A percentile compares a stretch with the other conserved stretches of the same genome.
These are phyloP conservation scores for Moricandia moricandioides DNA, from an alignment of 345 rosid species.

Conservation along the genomic window DNA sequence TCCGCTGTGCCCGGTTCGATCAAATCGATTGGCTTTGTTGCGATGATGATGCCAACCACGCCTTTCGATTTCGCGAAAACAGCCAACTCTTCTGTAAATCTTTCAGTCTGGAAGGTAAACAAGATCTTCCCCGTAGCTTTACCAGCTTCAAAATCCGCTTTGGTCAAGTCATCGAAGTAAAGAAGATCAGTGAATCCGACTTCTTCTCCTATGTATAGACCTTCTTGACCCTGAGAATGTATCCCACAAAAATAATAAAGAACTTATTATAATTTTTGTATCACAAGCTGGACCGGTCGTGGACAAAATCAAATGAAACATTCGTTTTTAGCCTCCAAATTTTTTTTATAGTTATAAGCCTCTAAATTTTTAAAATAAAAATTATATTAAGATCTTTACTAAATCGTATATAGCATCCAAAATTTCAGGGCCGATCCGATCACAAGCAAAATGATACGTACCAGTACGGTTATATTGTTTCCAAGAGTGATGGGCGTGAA, in stretches of 20 bases:
- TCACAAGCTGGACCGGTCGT: too few species aligned
- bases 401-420: too few species aligned
- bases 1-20: conserved; percentile 12
- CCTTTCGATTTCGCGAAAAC: conserved; percentile 37
- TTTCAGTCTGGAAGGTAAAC: conserved; percentile 44
- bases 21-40: conserved; percentile 44
- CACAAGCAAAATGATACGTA: conserved; percentile 4
- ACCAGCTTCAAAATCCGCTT: conserved; percentile 1
- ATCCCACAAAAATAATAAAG: not conserved
- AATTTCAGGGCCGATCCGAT: too few species aligned
- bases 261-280: not conserved
- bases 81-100: not conserved
- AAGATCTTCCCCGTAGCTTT: conserved; percentile 50
- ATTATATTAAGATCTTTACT: too few species aligned
- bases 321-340: too few species aligned
- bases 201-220: conserved; percentile 42
- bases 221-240: conserved; percentile 51
- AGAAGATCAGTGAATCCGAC: conserved; percentile 37
- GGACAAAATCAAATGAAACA: too few species aligned
- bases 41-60: conserved; percentile 52
- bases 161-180: not conserved
- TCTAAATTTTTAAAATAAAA: too few species aligned
- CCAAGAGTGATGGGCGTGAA: conserved; percentile 47
- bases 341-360: too few species aligned
- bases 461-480: conserved; percentile 36